Conservation (phyloP, 2,329 filamentous ascomycete species). For the Cyphellophora attinorum region DNA sequence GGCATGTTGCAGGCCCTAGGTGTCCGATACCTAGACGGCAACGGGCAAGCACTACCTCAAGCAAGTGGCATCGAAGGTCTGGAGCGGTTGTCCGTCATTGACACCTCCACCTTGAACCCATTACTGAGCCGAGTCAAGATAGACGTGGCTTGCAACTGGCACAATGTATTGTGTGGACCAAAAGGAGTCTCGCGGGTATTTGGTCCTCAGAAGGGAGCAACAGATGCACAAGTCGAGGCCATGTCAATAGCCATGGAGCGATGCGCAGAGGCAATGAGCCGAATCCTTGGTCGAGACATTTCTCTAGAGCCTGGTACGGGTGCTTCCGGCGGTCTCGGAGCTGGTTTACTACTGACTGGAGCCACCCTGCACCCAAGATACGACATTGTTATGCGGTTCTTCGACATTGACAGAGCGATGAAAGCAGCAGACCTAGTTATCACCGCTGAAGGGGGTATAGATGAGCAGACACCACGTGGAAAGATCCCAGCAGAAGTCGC, state of each 20-base stretch:
- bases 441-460: slow-evolving; percentile 45
- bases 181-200: slow-evolving; percentile 42
- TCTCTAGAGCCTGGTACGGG: slow-evolving; percentile 36
- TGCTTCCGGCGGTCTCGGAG: slow-evolving; percentile 43
- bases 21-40: slow-evolving; percentile 30
- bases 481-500: slow-evolving; percentile 47
- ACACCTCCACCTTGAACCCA: slow-evolving; percentile 31
- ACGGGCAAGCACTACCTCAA: slow-evolving; percentile 27
- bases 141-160: slow-evolving; percentile 43
- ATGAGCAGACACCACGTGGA: slow-evolving; percentile 41
- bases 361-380: slow-evolving; percentile 37
- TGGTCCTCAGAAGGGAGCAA: slow-evolving; percentile 44
- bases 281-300: slow-evolving; percentile 27
- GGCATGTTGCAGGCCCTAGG: slow-evolving; percentile 47
- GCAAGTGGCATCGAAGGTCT: slow-evolving; percentile 35
- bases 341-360: slow-evolving; percentile 41
- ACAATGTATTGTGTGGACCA: slow-evolving; percentile 42
- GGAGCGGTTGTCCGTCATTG: slow-evolving; percentile 27
- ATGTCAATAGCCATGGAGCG: slow-evolving; percentile 35
- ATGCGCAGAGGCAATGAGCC: slow-evolving; percentile 28
- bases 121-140: slow-evolving; percentile 29
- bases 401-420: slow-evolving; percentile 38
- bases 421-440: slow-evolving; percentile 41
- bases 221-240: slow-evolving; percentile 30
- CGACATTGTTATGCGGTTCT: slow-evolving; percentile 43